Evolutionary conservation across 2,329 filamentous ascomycete genomes (phyloP).

Genomic region (Neopestalotiopsis clavispora): DNA sequence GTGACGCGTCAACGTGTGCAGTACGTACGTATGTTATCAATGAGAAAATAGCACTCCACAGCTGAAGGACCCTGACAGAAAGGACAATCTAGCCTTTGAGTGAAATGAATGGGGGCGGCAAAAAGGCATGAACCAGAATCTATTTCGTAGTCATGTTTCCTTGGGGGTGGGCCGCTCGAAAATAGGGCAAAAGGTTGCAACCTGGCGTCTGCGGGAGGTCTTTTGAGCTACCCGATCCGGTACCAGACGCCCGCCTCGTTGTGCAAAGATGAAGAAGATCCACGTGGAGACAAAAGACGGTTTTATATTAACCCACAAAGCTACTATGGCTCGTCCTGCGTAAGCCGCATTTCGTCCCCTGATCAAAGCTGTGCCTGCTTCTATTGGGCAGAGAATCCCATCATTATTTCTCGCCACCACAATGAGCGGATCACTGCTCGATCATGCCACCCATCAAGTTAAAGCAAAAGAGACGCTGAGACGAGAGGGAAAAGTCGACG

Average conservation of each 20-base stretch:
- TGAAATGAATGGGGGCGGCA: not conserved
- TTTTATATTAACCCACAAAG: not conserved
- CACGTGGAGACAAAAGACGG: conserved; percentile 12
- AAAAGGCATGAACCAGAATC: not conserved
- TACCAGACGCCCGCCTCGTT: not conserved
- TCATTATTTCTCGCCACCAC: not conserved
- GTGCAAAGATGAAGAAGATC: not conserved
- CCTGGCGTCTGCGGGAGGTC: not conserved
- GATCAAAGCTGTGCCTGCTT: conserved; percentile 9
- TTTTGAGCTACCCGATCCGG: conserved; percentile 9
- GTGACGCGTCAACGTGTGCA: not conserved
- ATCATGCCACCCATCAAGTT: not conserved
- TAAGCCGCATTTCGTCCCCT: conserved; percentile 4
- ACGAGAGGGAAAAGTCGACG: not conserved
- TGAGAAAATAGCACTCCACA: not conserved
- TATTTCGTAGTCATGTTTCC: not conserved
- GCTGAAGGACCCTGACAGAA: not conserved
- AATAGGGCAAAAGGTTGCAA: conserved; percentile 1
- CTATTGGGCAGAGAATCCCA: conserved; percentile 15
- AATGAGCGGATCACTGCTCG: not conserved
- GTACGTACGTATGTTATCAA: conserved; percentile 9
- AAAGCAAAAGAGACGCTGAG: conserved; percentile 19
- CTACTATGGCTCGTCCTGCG: not conserved
- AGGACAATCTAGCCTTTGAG: conserved; percentile 8
- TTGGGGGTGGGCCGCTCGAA: not conserved